Conservation (phyloP, 75 land plant species). For the Selaginella tamariscina region DNA sequence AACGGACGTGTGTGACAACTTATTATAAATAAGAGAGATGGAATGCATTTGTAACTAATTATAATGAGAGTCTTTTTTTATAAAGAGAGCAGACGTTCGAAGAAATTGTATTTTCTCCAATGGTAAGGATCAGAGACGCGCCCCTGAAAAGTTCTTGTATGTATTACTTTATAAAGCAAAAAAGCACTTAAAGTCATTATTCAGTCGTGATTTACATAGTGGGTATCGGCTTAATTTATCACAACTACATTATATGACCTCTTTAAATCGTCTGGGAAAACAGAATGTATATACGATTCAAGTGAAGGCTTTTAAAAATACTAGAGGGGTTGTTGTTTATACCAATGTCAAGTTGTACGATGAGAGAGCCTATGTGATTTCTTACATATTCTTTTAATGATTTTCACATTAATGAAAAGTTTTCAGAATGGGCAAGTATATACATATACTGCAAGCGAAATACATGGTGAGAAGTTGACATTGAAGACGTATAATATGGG, state of each 20-base stretch:
- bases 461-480: neutral
- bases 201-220: neutral
- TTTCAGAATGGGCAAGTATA: too few relatives aligned
- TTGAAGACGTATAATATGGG: slow-evolving; percentile 10
- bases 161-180: neutral
- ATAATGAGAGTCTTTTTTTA: neutral
- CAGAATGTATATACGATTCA: too few relatives aligned
- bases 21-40: too few relatives aligned
- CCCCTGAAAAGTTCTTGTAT: neutral
- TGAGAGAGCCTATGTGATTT: too few relatives aligned
- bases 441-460: too few relatives aligned
- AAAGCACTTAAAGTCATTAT: neutral
- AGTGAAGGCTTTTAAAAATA: neutral
- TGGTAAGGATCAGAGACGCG: neutral
- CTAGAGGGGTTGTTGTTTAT: neutral
- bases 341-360: neutral
- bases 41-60: slow-evolving; percentile 11
- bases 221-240: neutral
- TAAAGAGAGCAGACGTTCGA: neutral
- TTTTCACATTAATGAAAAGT: neutral
- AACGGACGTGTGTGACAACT: too few relatives aligned
- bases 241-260: too few relatives aligned
- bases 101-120: neutral
- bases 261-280: too few relatives aligned
- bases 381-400: neutral